phyloP scores from a whole-genome alignment of 2,329 filamentous ascomycete species.

The Exophiala dermatitidis region DNA sequence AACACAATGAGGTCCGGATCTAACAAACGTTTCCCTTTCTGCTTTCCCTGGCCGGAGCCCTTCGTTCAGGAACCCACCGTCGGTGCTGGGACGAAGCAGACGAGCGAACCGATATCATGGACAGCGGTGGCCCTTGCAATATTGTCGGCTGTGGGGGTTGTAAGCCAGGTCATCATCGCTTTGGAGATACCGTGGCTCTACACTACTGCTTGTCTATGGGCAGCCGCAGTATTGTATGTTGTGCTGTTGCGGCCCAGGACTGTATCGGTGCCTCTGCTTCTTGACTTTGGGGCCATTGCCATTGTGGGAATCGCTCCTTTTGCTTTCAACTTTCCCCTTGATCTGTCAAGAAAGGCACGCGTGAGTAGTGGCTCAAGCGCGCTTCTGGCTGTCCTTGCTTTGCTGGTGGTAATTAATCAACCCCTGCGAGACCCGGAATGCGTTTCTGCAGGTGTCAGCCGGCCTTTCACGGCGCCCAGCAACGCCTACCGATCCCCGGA shows the following conservation, averaged over 20 bases:
- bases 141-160: slow-evolving; percentile 13
- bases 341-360: background rate
- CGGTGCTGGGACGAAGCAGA: background rate
- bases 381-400: slow-evolving; percentile 30
- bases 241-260: slow-evolving; percentile 13
- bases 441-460: slow-evolving; percentile 51
- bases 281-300: slow-evolving; percentile 6
- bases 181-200: slow-evolving; percentile 7
- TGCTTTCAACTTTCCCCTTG: slow-evolving; percentile 5
- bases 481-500: slow-evolving; percentile 64
- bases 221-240: slow-evolving; percentile 3
- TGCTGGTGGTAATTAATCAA: slow-evolving; percentile 57
- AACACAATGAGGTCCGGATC: too few relatives aligned
- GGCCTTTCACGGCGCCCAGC: slow-evolving; percentile 50
- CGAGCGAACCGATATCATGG: slow-evolving; percentile 8
- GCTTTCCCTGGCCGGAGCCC: slow-evolving; percentile 13
- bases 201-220: slow-evolving; percentile 11
- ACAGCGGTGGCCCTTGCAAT: slow-evolving; percentile 7
- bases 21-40: background rate
- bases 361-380: slow-evolving; percentile 7
- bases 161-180: slow-evolving; percentile 14
- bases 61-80: slow-evolving; percentile 22
- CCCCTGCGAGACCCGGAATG: slow-evolving; percentile 58
- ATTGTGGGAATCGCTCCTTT: slow-evolving; percentile 5
- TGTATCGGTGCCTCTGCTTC: slow-evolving; percentile 15